These are phyloP conservation scores for Arabis alpina DNA, from an alignment of 345 rosid genomes.

Conservation along the genomic window DNA sequence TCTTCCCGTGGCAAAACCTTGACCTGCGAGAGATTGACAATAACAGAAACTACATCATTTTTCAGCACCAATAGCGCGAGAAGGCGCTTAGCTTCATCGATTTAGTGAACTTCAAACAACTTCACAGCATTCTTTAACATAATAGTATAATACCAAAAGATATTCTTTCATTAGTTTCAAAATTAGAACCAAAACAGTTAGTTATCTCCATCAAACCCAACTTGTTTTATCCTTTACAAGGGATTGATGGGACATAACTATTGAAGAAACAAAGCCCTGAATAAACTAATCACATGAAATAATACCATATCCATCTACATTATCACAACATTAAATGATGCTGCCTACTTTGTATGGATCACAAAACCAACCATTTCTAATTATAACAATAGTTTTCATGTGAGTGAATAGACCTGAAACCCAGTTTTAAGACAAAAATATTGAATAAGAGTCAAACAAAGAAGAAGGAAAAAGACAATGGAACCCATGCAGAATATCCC, in stretches of 20 bases:
- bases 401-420: not conserved
- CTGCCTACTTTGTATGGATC: not conserved
- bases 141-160: not conserved
- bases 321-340: conserved; percentile 1
- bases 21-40: conserved; percentile 50
- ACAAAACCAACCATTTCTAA: conserved; percentile 5
- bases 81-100: not conserved
- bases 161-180: not conserved
- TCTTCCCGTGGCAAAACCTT: conserved; percentile 68
- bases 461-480: conserved; percentile 18
- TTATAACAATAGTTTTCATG: not conserved
- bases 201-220: not conserved
- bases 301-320: not conserved
- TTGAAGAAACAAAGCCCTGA: not conserved
- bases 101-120: conserved; percentile 5
- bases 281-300: not conserved
- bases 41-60: conserved; percentile 20
- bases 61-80: conserved; percentile 9
- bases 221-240: conserved; percentile 12
- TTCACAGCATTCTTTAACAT: conserved; percentile 9
- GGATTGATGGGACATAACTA: not conserved
- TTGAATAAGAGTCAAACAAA: conserved; percentile 26
- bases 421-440: not conserved
- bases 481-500: conserved; percentile 41
- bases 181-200: not conserved